Conservation (phyloP, 768 basidiomycete genomes). For the Collybia sordida region DNA sequence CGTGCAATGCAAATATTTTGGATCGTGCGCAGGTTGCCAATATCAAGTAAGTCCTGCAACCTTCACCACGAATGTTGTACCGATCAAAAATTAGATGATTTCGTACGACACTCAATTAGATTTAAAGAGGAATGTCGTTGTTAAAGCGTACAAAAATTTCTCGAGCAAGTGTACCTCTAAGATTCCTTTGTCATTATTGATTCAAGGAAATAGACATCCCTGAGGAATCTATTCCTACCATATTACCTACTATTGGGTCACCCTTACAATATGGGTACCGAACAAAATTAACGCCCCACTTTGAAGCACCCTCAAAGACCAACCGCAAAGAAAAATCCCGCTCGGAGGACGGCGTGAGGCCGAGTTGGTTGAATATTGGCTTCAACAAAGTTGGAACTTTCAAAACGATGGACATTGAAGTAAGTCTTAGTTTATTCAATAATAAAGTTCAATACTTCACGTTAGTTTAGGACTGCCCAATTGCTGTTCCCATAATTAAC, state of each 20-base stretch:
- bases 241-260: slow-evolving; percentile 77
- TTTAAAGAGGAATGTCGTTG: slow-evolving; percentile 82
- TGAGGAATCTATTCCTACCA: slow-evolving; percentile 54
- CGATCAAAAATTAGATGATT: slow-evolving; percentile 57
- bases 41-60: slow-evolving; percentile 63
- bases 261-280: slow-evolving; percentile 91
- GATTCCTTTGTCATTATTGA: neutral
- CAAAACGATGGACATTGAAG: slow-evolving; percentile 89
- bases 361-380: slow-evolving; percentile 82
- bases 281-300: slow-evolving; percentile 98
- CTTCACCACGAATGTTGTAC: neutral
- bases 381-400: slow-evolving; percentile 81
- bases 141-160: slow-evolving; percentile 81
- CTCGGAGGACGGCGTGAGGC: slow-evolving; percentile 28
- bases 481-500: slow-evolving; percentile 83
- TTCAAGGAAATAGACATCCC: slow-evolving; percentile 46
- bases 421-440: slow-evolving; percentile 23
- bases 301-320: slow-evolving; percentile 68
- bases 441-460: neutral
- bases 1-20: slow-evolving; percentile 85
- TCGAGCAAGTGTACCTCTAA: slow-evolving; percentile 42
- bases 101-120: slow-evolving; percentile 85
- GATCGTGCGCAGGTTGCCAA: slow-evolving; percentile 89
- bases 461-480: slow-evolving; percentile 76
- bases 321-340: slow-evolving; percentile 22